phyloP scores from a whole-genome alignment of 2,329 filamentous ascomycete species.

The Arthroderma uncinatum region DNA sequence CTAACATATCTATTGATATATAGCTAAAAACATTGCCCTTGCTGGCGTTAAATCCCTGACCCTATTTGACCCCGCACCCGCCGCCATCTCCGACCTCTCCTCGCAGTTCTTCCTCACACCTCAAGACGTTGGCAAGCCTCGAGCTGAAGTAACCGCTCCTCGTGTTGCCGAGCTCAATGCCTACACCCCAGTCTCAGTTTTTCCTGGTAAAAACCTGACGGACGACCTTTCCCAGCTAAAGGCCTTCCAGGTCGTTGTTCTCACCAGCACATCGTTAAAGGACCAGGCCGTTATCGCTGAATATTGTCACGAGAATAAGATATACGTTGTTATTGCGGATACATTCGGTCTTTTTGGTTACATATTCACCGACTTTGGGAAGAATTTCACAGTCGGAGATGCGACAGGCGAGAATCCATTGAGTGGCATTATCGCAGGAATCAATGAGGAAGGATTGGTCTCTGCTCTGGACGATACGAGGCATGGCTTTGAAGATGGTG shows the following conservation, averaged over 20 bases:
- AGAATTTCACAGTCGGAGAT: slow-evolving; percentile 84
- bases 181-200: slow-evolving; percentile 81
- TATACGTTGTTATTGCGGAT: slow-evolving; percentile 78
- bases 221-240: slow-evolving; percentile 71
- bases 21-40: slow-evolving; percentile 92
- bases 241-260: slow-evolving; percentile 82
- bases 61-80: slow-evolving; percentile 77
- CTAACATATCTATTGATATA: not conserved
- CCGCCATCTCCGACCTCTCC: slow-evolving; percentile 77
- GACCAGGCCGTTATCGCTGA: slow-evolving; percentile 77
- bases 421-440: slow-evolving; percentile 78
- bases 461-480: slow-evolving; percentile 89
- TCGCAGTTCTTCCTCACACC: slow-evolving; percentile 92
- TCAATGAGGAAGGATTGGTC: slow-evolving; percentile 81
- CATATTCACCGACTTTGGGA: slow-evolving; percentile 94
- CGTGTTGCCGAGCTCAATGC: slow-evolving; percentile 90
- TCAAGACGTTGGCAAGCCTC: slow-evolving; percentile 81
- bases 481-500: slow-evolving; percentile 90
- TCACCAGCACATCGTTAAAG: slow-evolving; percentile 72
- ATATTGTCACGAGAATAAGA: slow-evolving; percentile 87
- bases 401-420: slow-evolving; percentile 79
- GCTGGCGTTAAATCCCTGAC: slow-evolving; percentile 96
- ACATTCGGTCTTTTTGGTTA: slow-evolving; percentile 90
- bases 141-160: slow-evolving; percentile 75
- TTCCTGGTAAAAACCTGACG: slow-evolving; percentile 52